Conservation (phyloP, 2,329 filamentous ascomycete genomes). For the Ceratocystis smalleyi region DNA sequence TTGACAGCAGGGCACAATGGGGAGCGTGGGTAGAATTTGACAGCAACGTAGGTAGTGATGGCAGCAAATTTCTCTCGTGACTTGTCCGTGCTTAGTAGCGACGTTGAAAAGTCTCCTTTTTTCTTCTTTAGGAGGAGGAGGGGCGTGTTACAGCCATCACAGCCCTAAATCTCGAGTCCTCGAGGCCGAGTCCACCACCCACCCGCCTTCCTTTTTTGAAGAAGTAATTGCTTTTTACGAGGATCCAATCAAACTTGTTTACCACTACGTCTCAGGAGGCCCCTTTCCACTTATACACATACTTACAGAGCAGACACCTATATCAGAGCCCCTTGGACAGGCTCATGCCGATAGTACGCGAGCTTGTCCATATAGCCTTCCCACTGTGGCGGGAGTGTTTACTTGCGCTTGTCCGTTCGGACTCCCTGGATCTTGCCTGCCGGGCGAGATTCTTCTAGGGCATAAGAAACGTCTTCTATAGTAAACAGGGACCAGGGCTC, state of each 20-base stretch:
- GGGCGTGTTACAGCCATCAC: not conserved
- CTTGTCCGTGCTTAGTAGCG: not conserved
- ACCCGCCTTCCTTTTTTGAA: not conserved
- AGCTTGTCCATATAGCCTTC: too few species aligned
- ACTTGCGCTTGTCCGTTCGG: too few species aligned
- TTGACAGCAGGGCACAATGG: not conserved
- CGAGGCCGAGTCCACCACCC: not conserved
- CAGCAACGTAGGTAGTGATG: constrained; percentile 1
- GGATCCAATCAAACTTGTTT: not conserved
- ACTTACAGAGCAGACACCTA: not conserved
- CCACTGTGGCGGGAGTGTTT: too few species aligned
- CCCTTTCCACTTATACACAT: not conserved
- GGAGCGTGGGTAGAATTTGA: not conserved
- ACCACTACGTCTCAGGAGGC: not conserved
- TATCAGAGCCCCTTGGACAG: too few species aligned
- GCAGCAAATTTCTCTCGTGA: not conserved
- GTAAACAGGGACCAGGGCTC: not conserved
- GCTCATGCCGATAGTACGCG: too few species aligned
- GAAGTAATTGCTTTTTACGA: not conserved
- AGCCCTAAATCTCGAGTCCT: constrained; percentile 2
- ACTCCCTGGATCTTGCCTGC: not conserved
- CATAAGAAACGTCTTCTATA: not conserved
- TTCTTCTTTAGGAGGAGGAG: not conserved
- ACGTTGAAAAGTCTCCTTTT: not conserved
- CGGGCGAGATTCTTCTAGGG: not conserved